phyloP scores from a whole-genome alignment of 139 green algal species.

The Chlorella vulgaris region DNA sequence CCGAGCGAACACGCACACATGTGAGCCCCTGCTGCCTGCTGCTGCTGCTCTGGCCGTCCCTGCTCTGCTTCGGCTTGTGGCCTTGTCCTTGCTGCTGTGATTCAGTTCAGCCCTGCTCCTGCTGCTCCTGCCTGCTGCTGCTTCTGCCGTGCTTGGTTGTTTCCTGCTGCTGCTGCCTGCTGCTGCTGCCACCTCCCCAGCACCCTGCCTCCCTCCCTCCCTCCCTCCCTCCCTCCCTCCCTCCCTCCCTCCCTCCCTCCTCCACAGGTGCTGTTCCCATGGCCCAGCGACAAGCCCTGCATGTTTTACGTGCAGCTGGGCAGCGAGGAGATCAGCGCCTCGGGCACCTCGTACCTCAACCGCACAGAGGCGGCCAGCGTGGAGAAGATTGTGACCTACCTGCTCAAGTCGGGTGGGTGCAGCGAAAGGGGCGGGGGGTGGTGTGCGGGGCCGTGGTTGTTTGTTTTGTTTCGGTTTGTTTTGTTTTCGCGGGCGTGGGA shows the following conservation, averaged over 20 bases:
- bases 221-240: neutral
- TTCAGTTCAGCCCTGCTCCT: neutral
- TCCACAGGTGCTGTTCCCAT: constrained; percentile 70
- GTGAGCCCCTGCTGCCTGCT: constrained; percentile 15
- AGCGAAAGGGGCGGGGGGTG: neutral
- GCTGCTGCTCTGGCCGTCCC: neutral
- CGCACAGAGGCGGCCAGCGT: constrained; percentile 89
- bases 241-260: neutral
- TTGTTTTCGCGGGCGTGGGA: too few relatives aligned
- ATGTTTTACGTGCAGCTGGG: constrained; percentile 96
- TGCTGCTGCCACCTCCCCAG: too few relatives aligned
- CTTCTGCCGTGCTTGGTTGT: too few relatives aligned
- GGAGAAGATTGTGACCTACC: constrained; percentile 88
- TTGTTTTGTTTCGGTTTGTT: too few relatives aligned
- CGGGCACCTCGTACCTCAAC: constrained; percentile 97
- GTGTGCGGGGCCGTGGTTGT: neutral
- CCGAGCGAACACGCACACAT: constrained; percentile 54
- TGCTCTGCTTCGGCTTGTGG: neutral
- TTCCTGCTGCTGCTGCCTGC: neutral
- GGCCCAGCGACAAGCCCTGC: constrained; percentile 87
- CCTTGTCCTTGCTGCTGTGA: neutral
- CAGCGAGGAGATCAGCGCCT: constrained; percentile 76
- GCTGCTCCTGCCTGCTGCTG: too few relatives aligned
- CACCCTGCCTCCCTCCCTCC: neutral
- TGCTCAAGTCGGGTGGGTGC: constrained; percentile 67